A percentile compares a stretch with the other conserved stretches of the same genome.
Conservation (phyloP, 2,329 filamentous ascomycete species). For the Pleomassaria siparia region DNA sequence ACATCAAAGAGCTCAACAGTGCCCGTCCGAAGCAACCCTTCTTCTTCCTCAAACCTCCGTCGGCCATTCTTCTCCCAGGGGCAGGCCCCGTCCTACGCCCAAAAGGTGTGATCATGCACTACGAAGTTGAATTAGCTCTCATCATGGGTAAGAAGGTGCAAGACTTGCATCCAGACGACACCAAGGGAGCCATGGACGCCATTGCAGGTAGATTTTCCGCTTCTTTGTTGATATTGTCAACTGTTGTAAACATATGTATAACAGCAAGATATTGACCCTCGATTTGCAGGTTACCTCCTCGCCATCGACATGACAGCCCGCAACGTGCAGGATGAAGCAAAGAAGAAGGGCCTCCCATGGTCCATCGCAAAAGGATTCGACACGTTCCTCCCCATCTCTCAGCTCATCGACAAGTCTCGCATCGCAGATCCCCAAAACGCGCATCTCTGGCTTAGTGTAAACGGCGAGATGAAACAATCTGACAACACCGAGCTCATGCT, state of each 20-base stretch:
- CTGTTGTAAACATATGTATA: background rate
- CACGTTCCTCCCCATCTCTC: constrained; percentile 88
- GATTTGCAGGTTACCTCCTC: constrained; percentile 71
- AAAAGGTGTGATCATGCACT: constrained; percentile 81
- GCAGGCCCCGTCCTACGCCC: constrained; percentile 81
- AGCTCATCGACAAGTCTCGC: constrained; percentile 74
- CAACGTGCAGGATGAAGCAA: constrained; percentile 94
- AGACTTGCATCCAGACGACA: constrained; percentile 74
- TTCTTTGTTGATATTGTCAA: background rate
- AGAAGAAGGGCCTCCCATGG: constrained; percentile 96
- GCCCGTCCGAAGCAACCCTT: constrained; percentile 89
- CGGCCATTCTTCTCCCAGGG: constrained; percentile 77
- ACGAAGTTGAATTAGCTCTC: constrained; percentile 90
- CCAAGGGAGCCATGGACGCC: constrained; percentile 73
- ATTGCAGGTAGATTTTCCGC: constrained; percentile 64
- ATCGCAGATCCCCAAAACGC: constrained; percentile 88
- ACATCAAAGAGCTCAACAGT: constrained; percentile 90
- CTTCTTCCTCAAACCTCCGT: constrained; percentile 96
- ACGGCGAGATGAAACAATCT: constrained; percentile 73
- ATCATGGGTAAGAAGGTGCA: constrained; percentile 80
- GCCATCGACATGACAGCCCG: constrained; percentile 97
- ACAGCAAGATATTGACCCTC: constrained; percentile 1
- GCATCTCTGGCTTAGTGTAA: constrained; percentile 83
- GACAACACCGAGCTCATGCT: constrained; percentile 95
- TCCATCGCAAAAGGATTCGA: constrained; percentile 96